Base-by-base conservation (phyloP, 129 eudicot genomes). In the Erigeron canadensis region DNA sequence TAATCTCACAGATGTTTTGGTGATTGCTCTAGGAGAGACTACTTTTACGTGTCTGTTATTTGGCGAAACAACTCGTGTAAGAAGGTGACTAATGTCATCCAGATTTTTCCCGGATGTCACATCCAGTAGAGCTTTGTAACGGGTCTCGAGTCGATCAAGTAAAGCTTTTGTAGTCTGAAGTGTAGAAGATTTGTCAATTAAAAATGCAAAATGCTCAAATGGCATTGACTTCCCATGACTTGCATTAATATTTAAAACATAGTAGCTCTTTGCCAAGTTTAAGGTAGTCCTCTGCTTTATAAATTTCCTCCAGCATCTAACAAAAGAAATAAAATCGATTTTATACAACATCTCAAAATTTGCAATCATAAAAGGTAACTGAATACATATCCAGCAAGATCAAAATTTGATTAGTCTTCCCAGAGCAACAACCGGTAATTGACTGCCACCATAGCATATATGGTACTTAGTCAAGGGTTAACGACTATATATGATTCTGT, bases 121-220 rank as follows among this genome's bases (percentile, higher is more conserved):
- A 8, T 61, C 58, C 70, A 66, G 70, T 50, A 79, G 81, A 62
- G 83, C 61, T 68, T 62, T 81, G 67, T 71, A 89, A 63, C 87
- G 89, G 55, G 66, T 75, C 77, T 95, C 99, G 19, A 95, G 76
- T 7, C 97, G 96, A 63, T 95, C 97, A 41, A 90, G 91, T 74
- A 95, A 82, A 66, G 88, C 86, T 83, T 88, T 90, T 9, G 91
- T 65, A 45, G 84, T 72, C 63, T 59, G 74, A 72, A 72, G 74
- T 3, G 67, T 79, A 72, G 78, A 65, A 2, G 78, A 19, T 4
- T 67, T 34, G 6, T 72, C 82, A 57, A 79, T 79, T 46, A 72
- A 61, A 17, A 72, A 38, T 8, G 99, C 97, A 79, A 95, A 86
- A 72, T 72, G 77, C 57, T 79, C 74, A 58, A 79, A 79, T 58